Percentiles rank a stretch among this genome's conserved stretches.
Evolutionary conservation across 75 land plant species (phyloP).

Genomic region (Selaginella moellendorffii): DNA sequence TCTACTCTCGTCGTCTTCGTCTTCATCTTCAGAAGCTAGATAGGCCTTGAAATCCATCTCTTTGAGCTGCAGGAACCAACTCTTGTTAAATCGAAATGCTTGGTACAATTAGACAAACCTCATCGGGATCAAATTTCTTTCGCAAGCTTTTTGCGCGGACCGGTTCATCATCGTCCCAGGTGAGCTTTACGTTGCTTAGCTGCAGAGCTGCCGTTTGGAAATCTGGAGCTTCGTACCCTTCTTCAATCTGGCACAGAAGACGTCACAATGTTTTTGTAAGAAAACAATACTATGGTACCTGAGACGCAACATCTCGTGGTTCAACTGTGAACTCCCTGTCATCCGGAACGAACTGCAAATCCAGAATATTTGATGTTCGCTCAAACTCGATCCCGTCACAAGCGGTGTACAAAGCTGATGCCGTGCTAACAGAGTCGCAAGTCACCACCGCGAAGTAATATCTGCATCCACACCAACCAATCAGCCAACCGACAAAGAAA

Average conservation of each 20-base stretch:
- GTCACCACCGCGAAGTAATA: constrained; percentile 77
- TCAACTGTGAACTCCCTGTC: constrained; percentile 56
- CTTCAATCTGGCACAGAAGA: constrained; percentile 52
- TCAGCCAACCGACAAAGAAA: background rate
- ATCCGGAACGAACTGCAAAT: constrained; percentile 78
- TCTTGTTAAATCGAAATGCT: no score
- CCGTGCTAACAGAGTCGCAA: constrained; percentile 74
- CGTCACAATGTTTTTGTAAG: no score
- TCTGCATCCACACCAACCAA: constrained; percentile 25
- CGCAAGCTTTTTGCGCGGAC: constrained; percentile 44
- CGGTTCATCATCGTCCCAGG: constrained; percentile 88
- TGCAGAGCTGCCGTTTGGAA: constrained; percentile 69
- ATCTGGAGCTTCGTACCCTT: constrained; percentile 39
- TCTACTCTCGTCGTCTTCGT: constrained; percentile 31
- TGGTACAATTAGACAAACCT: constrained; percentile 24
- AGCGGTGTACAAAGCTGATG: constrained; percentile 49
- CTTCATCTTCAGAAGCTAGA: constrained; percentile 45
- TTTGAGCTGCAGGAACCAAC: constrained; percentile 33
- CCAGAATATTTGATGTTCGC: constrained; percentile 57
- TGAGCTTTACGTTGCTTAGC: constrained; percentile 46
- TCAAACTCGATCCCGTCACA: constrained; percentile 83
- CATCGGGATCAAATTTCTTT: constrained; percentile 45
- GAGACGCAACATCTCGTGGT: constrained; percentile 65
- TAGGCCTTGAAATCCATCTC: constrained; percentile 63
- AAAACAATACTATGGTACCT: constrained; percentile 29